phyloP scores from a whole-genome alignment of 192 early-diverging fungal species.

The Umbelopsis ramanniana region DNA sequence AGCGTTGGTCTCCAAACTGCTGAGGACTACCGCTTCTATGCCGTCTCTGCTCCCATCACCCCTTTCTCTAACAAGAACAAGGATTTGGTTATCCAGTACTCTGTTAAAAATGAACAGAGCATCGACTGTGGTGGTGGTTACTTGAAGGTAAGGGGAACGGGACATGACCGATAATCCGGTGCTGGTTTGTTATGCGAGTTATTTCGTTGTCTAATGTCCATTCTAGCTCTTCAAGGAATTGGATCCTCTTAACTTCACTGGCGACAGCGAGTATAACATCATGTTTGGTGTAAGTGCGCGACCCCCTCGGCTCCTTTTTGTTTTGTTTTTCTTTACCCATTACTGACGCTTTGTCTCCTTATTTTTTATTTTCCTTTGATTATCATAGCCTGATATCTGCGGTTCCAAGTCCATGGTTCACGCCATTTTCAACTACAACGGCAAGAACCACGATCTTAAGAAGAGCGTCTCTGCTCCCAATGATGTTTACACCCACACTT shows the following conservation, averaged over 20 bases:
- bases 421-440: slow-evolving; percentile 94
- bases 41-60: slow-evolving; percentile 75
- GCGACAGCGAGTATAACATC: slow-evolving; percentile 81
- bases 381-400: slow-evolving; percentile 85
- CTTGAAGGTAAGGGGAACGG: slow-evolving; percentile 60
- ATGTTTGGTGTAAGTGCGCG: slow-evolving; percentile 66
- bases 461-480: slow-evolving; percentile 69
- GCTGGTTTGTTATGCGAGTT: not conserved
- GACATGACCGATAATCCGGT: not conserved
- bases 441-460: slow-evolving; percentile 84
- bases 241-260: slow-evolving; percentile 78
- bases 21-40: slow-evolving; percentile 87
- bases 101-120: slow-evolving; percentile 88
- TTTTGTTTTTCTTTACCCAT: slow-evolving; percentile 20
- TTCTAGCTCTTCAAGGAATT: slow-evolving; percentile 75
- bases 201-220: not conserved
- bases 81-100: slow-evolving; percentile 85
- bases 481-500: slow-evolving; percentile 85
- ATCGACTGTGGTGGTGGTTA: slow-evolving; percentile 95
- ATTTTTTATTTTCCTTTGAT: slow-evolving; percentile 37
- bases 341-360: not conserved
- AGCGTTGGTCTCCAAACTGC: slow-evolving; percentile 77
- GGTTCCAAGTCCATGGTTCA: slow-evolving; percentile 91
- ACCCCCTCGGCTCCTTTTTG: not conserved
- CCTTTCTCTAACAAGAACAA: slow-evolving; percentile 84